These are phyloP conservation scores for Liquidambar formosana DNA, from an alignment of 164 flowering plant genomes.

Conservation along the genomic window DNA sequence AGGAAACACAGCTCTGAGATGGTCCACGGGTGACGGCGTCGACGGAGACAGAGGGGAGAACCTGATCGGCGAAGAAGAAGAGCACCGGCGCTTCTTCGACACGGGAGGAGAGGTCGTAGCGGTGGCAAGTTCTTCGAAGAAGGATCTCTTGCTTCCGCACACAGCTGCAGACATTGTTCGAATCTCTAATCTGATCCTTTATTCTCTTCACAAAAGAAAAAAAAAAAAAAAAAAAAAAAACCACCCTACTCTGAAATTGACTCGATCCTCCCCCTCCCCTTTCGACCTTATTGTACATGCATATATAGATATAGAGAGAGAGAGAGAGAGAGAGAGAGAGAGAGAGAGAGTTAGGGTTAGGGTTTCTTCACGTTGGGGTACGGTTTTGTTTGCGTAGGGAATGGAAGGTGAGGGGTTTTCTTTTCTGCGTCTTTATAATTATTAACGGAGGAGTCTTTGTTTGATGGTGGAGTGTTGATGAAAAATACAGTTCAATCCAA, in stretches of 20 bases:
- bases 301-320: not conserved
- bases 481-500: too few species aligned
- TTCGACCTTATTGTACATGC: too few species aligned
- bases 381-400: not conserved
- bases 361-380: not conserved
- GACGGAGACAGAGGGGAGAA: constrained; percentile 20
- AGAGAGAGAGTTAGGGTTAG: constrained; percentile 4
- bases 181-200: not conserved
- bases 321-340: not conserved
- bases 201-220: too few species aligned
- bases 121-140: constrained; percentile 44
- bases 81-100: constrained; percentile 46
- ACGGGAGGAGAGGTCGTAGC: constrained; percentile 36
- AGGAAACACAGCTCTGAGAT: constrained; percentile 43
- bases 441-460: too few species aligned
- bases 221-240: too few species aligned
- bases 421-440: not conserved
- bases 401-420: not conserved
- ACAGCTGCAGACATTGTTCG: constrained; percentile 43
- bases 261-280: too few species aligned
- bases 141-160: constrained; percentile 56
- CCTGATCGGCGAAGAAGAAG: constrained; percentile 34
- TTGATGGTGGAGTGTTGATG: too few species aligned
- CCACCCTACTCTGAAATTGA: too few species aligned
- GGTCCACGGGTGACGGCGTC: constrained; percentile 24